Conservation (phyloP, 257 asterid genomes). For the Rauvolfia tetraphylla region DNA sequence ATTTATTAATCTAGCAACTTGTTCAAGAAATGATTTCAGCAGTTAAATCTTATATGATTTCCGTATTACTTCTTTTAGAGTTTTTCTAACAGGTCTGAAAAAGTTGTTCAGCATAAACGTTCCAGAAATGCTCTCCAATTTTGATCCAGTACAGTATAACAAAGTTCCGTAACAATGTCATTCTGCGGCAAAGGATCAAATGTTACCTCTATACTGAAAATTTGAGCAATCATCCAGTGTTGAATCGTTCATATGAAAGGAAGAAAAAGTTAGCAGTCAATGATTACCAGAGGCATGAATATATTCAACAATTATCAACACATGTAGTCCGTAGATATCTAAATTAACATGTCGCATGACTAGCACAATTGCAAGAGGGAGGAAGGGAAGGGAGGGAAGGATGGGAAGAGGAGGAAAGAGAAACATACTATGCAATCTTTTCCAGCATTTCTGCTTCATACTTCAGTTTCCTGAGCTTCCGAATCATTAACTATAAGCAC, state of each 20-base stretch:
- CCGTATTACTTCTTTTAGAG: background rate
- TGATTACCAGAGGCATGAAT: background rate
- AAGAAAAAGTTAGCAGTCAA: constrained; percentile 3
- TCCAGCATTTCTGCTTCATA: constrained; percentile 54
- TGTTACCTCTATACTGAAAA: constrained; percentile 56
- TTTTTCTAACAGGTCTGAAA: background rate
- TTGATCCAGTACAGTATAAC: background rate
- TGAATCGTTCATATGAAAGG: constrained; percentile 2
- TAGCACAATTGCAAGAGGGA: background rate
- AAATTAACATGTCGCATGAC: background rate
- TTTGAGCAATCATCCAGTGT: constrained; percentile 21
- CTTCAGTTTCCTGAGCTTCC: constrained; percentile 47
- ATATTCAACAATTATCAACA: constrained; percentile 20
- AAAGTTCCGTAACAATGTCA: background rate
- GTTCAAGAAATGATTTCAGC: background rate
- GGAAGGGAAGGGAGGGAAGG: background rate
- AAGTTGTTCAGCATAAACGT: background rate
- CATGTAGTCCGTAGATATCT: background rate
- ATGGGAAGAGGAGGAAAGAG: constrained; percentile 4
- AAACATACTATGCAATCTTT: constrained; percentile 45
- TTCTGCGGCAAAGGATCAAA: background rate
- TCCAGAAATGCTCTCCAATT: background rate
- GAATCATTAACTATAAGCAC: constrained; percentile 38
- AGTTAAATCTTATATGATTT: background rate
- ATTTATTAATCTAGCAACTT: background rate